Evolutionary conservation across 2,329 filamentous ascomycete genomes (phyloP).

Genomic region (Daldinia sp.): DNA sequence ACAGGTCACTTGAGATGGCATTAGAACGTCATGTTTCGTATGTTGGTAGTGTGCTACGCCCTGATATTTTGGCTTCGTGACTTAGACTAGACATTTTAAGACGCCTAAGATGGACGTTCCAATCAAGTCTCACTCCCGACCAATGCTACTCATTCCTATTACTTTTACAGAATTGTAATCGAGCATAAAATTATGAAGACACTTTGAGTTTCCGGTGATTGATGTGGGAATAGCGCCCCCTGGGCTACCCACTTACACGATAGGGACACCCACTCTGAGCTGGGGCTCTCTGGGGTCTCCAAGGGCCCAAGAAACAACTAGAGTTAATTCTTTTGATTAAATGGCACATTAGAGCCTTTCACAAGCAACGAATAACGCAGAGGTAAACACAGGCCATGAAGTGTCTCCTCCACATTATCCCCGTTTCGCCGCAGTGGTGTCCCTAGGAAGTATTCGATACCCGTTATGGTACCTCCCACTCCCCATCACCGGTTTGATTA

Average conservation of each 20-base stretch:
- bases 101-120: slow-evolving; percentile 4
- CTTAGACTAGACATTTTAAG: not conserved
- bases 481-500: slow-evolving; percentile 15
- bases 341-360: slow-evolving; percentile 22
- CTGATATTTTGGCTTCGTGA: not conserved
- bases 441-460: slow-evolving; percentile 32
- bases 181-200: slow-evolving; percentile 34
- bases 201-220: slow-evolving; percentile 23
- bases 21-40: not conserved
- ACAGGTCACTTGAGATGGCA: not conserved
- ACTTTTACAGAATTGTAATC: slow-evolving; percentile 27
- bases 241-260: slow-evolving; percentile 21
- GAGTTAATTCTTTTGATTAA: slow-evolving; percentile 32
- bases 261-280: slow-evolving; percentile 18
- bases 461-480: slow-evolving; percentile 22
- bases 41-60: not conserved
- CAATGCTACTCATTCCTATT: slow-evolving; percentile 18
- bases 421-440: slow-evolving; percentile 34
- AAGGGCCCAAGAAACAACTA: slow-evolving; percentile 27
- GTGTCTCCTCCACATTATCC: slow-evolving; percentile 30
- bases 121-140: not conserved
- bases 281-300: slow-evolving; percentile 35
- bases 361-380: slow-evolving; percentile 25
- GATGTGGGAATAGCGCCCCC: slow-evolving; percentile 28
- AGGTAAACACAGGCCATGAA: slow-evolving; percentile 24